Base-by-base conservation (phyloP, 176 grass and related monocot genomes). In the Aegilops tauschii region DNA sequence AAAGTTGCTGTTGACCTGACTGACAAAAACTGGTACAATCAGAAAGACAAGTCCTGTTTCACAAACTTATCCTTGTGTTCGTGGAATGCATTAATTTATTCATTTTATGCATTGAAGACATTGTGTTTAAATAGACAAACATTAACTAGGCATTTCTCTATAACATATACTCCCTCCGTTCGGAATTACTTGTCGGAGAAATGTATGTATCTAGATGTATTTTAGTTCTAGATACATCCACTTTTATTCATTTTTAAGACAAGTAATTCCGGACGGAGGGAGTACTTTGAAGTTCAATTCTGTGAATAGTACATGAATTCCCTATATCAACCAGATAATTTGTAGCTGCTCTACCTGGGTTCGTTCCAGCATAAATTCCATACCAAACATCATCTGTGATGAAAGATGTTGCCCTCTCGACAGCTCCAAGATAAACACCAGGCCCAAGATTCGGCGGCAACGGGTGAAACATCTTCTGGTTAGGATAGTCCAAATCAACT, bases 381-480 rank as follows among this genome's bases (percentile, higher is more conserved):
- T 99, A 99, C 97, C 97, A 99, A 89, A 99, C 92, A 87, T 99
- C 97, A 89, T 99, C 97, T 5, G 94, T 93, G 71, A 99, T 99
- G 74, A 99, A 99, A 59, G 93, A 96, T 66, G 97, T 99, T 76
- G 97, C 97, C 87, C 97, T 94, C 82, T 99, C 97, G 0, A 99
- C 97, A 66, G 97, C 97, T 66, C 97, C 97, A 80, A 99, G 87
- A 90, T 99, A 99, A 91, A 99, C 94, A 76, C 97, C 97, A 90
- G 97, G 97, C 39, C 97, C 97, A 83, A 99, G 93, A 76, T 99
- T 99, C 45, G 94, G 94, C 61, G 97, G 90, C 75, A 99, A 90
- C 20, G 97, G 97, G 89, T 99, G 97, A 92, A 90, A 99, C 97
- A 99, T 99, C 87, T 99, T 99, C 71, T 99, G 97, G 83, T 96